Evolutionary conservation across 164 flowering plant genomes (phyloP).

Genomic region (Vitis riparia): DNA sequence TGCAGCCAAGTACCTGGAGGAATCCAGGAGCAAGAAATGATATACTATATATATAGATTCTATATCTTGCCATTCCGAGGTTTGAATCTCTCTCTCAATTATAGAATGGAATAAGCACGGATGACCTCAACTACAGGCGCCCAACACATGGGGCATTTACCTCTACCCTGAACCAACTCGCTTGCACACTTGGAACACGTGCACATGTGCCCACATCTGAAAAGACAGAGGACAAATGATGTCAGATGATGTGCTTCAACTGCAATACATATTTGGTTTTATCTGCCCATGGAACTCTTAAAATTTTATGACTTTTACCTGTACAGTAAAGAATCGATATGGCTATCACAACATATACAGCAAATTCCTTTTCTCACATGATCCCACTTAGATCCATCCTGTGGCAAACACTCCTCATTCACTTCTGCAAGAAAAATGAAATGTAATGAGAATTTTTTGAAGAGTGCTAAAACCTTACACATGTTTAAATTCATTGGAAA

Average conservation of each 20-base stretch:
- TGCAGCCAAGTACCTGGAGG: constrained; percentile 10
- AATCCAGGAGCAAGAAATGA: constrained; percentile 10
- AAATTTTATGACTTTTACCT: constrained; percentile 41
- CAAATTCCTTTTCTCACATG: constrained; percentile 85
- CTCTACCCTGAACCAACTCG: constrained; percentile 59
- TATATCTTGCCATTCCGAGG: constrained; percentile 5
- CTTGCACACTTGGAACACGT: constrained; percentile 87
- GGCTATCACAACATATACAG: constrained; percentile 74
- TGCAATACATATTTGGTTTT: too few species aligned
- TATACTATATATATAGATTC: not conserved
- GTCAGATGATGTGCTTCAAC: not conserved
- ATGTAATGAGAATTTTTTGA: not conserved
- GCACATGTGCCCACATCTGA: constrained; percentile 98
- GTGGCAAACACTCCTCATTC: constrained; percentile 24
- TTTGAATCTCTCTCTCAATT: constrained; percentile 7
- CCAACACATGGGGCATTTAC: constrained; percentile 92
- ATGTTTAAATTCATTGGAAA: too few species aligned
- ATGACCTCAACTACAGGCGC: constrained; percentile 87
- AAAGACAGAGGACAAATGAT: not conserved
- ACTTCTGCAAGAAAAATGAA: constrained; percentile 27
- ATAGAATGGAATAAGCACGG: constrained; percentile 79
- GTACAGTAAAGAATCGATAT: constrained; percentile 86
- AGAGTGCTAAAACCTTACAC: too few species aligned
- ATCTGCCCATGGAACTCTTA: not conserved
- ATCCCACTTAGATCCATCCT: constrained; percentile 75